Base-by-base conservation (phyloP, 2,329 filamentous ascomycete species). In the Aphanoascus verrucosus region DNA sequence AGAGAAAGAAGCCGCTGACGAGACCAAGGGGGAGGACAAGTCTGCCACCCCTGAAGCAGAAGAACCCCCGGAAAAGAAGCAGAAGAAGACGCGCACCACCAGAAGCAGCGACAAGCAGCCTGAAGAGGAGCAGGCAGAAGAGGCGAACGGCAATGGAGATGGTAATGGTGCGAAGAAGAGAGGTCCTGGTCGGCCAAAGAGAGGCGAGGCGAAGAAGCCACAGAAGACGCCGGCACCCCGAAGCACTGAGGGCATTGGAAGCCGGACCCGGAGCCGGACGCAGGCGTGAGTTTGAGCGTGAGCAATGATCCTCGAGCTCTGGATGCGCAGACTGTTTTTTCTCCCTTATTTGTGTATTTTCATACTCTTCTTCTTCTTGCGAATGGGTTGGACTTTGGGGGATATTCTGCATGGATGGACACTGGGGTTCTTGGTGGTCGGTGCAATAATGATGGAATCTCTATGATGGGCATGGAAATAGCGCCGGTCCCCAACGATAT, bases 251-350 rank as follows among this genome's bases (percentile, higher is more conserved):
- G 66, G 68, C 8, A 63, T 67, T 55, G 67, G 69, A 34, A 70
- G 66, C 56, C 62, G 68, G 35, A 71, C 69, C 41, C 66, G 69
- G 48, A 70, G 67, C 57, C 67, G 68, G 28, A 67, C 66, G 46
- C 66, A 70, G 58, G 58, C 58, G 40, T 56, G 60, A 41, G n/a
- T 4, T 14, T 46, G 19, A 28, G 23, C 9, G 23, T 28, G n/a
- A n/a, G n/a, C n/a, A n/a, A n/a, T n/a, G n/a, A n/a, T n/a, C 7
- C 23, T 28, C 23, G 23, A 28, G 23, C 23, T 28, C 23, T 7
- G 3, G 23, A 28, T 28, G 23, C 23, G 23, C 23, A 7, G 23
- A 28, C 23, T 28, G 23, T 28, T 28, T 28, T n/a, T n/a, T n/a
- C n/a, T n/a, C n/a, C n/a, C n/a, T n/a, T 28, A 28, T 7, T 28